Conservation (phyloP, 352 stramenopile species). For the Globisporangium alternatum region DNA sequence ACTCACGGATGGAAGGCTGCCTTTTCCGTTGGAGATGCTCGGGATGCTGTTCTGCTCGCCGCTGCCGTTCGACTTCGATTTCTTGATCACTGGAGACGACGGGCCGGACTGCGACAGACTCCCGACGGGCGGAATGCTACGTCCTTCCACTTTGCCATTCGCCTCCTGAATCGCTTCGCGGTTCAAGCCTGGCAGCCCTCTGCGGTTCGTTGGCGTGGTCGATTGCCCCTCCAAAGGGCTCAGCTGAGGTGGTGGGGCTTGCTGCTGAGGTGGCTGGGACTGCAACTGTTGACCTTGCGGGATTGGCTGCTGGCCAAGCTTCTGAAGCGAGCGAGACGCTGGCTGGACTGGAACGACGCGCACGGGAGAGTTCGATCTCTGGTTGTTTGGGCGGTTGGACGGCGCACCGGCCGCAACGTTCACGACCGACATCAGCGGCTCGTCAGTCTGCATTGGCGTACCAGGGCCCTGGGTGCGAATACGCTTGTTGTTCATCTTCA, state of each 20-base stretch:
- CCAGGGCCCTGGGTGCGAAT: constrained; percentile 37
- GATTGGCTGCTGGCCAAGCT: constrained; percentile 50
- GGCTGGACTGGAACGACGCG: constrained; percentile 68
- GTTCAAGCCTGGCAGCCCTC: constrained; percentile 60
- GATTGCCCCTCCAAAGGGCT: constrained; percentile 56
- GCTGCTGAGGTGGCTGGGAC: constrained; percentile 23
- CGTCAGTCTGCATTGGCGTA: constrained; percentile 42
- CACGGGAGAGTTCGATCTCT: constrained; percentile 53
- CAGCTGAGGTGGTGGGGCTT: constrained; percentile 40
- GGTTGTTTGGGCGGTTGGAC: constrained; percentile 39
- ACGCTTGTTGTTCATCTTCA: constrained; percentile 58
- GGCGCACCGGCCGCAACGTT: constrained; percentile 53
- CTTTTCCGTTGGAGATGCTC: constrained; percentile 70
- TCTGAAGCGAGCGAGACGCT: constrained; percentile 65
- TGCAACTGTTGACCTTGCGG: constrained; percentile 29
- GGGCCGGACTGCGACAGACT: constrained; percentile 28
- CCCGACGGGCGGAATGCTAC: constrained; percentile 24
- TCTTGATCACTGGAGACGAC: constrained; percentile 72
- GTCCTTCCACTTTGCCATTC: constrained; percentile 52
- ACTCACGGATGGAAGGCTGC: constrained; percentile 43
- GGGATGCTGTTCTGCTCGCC: constrained; percentile 48
- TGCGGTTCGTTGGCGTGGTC: constrained; percentile 51
- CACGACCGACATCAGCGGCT: constrained; percentile 49
- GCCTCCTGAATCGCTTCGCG: constrained; percentile 37
- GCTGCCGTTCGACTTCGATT: constrained; percentile 61